Conservation (phyloP, 768 basidiomycete species). For the Boletus eberwhitei region DNA sequence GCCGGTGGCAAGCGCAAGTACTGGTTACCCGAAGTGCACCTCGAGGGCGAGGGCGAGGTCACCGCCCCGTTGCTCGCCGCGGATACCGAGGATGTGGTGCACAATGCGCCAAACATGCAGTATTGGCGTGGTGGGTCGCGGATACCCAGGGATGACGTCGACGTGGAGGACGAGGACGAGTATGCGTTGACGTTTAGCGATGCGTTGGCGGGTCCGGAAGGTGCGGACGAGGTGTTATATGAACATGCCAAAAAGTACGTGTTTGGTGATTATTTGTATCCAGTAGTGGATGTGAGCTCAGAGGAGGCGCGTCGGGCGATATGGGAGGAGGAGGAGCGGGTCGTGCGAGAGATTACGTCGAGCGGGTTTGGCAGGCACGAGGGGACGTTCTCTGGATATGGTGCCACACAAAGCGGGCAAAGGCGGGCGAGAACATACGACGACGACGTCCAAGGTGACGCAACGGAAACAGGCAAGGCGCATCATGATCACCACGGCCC, state of each 20-base stretch:
- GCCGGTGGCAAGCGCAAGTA: constrained; percentile 92
- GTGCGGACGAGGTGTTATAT: constrained; percentile 74
- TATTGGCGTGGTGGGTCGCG: constrained; percentile 22
- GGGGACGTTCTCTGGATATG: constrained; percentile 15
- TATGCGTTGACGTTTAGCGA: constrained; percentile 28
- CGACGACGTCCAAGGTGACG: constrained; percentile 5
- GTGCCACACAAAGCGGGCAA: constrained; percentile 24
- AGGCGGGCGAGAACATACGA: constrained; percentile 7
- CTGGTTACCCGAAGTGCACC: constrained; percentile 74
- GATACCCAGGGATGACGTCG: constrained; percentile 26
- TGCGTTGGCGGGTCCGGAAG: constrained; percentile 46
- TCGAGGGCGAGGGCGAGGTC: constrained; percentile 48
- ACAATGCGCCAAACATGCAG: constrained; percentile 55
- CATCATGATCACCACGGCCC: neutral
- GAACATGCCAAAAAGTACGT: constrained; percentile 72
- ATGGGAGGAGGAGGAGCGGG: constrained; percentile 30
- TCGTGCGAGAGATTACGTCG: constrained; percentile 26
- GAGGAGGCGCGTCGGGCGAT: constrained; percentile 33
- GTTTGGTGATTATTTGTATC: constrained; percentile 91
- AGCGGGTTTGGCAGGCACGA: constrained; percentile 5
- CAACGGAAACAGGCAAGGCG: neutral
- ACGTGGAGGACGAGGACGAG: constrained; percentile 36
- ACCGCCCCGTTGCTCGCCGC: constrained; percentile 70
- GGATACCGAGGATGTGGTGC: constrained; percentile 63
- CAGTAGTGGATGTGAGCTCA: constrained; percentile 82